These are phyloP conservation scores for Trichodelitschia bisporula DNA, from an alignment of 495 filamentous ascomycete genomes.

Conservation along the genomic window DNA sequence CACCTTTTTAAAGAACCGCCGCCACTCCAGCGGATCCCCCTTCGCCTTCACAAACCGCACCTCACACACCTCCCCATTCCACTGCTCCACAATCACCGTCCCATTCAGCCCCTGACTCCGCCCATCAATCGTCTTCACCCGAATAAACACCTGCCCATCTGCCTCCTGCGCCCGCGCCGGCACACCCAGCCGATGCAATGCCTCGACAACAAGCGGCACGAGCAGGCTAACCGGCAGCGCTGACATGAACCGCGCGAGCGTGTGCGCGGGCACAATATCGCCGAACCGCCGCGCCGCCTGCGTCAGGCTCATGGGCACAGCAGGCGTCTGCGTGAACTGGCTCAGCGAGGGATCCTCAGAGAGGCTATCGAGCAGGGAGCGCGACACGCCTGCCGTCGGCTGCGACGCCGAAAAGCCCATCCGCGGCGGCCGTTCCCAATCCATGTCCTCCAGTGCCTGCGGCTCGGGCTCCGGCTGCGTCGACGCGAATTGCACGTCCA, in stretches of 20 bases:
- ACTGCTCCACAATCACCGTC: slow-evolving; percentile 55
- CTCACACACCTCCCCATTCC: slow-evolving; percentile 42
- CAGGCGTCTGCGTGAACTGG: slow-evolving; percentile 65
- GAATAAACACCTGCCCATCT: slow-evolving; percentile 26
- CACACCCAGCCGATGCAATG: slow-evolving; percentile 60
- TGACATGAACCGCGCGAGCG: slow-evolving; percentile 80
- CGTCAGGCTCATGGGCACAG: slow-evolving; percentile 58
- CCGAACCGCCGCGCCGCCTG: slow-evolving; percentile 70
- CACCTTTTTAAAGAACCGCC: slow-evolving; percentile 87
- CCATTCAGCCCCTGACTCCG: slow-evolving; percentile 61
- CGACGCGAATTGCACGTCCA: slow-evolving; percentile 31
- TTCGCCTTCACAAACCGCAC: slow-evolving; percentile 84
- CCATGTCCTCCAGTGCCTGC: slow-evolving; percentile 38
- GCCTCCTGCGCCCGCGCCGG: slow-evolving; percentile 19
- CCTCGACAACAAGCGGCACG: slow-evolving; percentile 52
- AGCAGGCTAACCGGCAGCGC: slow-evolving; percentile 52
- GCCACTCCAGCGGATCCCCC: slow-evolving; percentile 92
- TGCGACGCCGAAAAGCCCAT: slow-evolving; percentile 25
- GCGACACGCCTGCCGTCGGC: slow-evolving; percentile 12
- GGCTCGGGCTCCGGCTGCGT: slow-evolving; percentile 79
- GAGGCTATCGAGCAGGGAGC: slow-evolving; percentile 31
- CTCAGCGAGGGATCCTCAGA: slow-evolving; percentile 76
- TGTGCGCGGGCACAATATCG: slow-evolving; percentile 63
- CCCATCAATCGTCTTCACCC: slow-evolving; percentile 53
- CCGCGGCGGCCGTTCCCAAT: slow-evolving; percentile 36